Base-by-base conservation (phyloP, 768 basidiomycete species). In the Lentinula sp. region DNA sequence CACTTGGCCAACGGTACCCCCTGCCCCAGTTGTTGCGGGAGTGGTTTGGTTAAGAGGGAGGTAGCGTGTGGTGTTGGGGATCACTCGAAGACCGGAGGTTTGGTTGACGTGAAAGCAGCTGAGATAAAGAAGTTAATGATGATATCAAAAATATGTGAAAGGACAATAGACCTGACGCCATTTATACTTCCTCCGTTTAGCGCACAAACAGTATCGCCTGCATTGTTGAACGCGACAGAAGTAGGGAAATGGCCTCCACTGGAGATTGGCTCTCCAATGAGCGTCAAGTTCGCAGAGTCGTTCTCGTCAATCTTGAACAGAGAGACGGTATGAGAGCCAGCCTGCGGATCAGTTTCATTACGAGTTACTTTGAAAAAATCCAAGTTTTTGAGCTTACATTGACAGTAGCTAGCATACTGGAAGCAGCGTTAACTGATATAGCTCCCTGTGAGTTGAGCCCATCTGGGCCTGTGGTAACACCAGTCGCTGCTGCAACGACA, bases 1-100 rank as follows among this genome's bases (percentile, higher is more conserved):
- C 62, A 82, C 63, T 60, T 82, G 77, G 65, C 74, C 76, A 49
- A 74, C 70, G 21, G 21, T 23, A n/a, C 71, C 73, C 49, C 77
- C 77, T 0, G 78, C 72, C 10, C 80, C 80, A 11, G 81, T 81
- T 13, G 70, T 78, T 0, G 81, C 75, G 45, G 80, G 80, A 15
- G 80, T 80, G 7, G 81, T 80, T 67, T 82, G 81, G 65, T 80
- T 79, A 57, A 83, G 68, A 40, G 68, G 67, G 40, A 81, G 71
- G 18, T 75, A 69, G 49, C 81, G 78, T 7, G 73, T 68, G 6
- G 78, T 76, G 70, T 77, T 18, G 8, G 21, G 46, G 8, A 48
- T 48, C n/a, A 48, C 21, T 75, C 39, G 71, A 56, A 82, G 71
- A n/a, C 81, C 81, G 18, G 63, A 66, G 61, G 70, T 69, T 51